Conservation (phyloP, 1,284 basidiomycete species). For the Wolfiporia cocos region DNA sequence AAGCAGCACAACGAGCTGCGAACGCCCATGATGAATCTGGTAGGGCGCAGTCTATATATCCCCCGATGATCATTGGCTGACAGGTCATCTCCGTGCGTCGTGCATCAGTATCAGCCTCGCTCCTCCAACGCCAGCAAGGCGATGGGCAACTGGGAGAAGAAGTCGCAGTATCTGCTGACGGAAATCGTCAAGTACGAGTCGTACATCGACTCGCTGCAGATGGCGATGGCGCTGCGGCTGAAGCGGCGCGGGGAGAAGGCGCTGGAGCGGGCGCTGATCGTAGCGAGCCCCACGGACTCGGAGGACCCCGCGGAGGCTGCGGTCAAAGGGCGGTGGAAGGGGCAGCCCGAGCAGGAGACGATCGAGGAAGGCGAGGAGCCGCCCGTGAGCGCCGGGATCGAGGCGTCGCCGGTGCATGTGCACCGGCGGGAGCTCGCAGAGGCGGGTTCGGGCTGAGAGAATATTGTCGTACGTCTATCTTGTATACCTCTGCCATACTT, state of each 20-base stretch:
- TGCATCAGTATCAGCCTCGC: constrained; percentile 67
- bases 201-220: constrained; percentile 87
- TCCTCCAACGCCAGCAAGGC: constrained; percentile 76
- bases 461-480: constrained; percentile 4
- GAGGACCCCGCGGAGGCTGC: constrained; percentile 22
- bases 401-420: constrained; percentile 17
- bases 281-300: constrained; percentile 29
- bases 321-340: constrained; percentile 41
- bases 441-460: constrained; percentile 9
- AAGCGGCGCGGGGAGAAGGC: constrained; percentile 86
- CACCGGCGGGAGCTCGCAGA: constrained; percentile 46
- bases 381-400: constrained; percentile 32
- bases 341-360: constrained; percentile 38
- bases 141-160: constrained; percentile 88
- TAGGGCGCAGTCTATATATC: constrained; percentile 32
- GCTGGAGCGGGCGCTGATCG: constrained; percentile 67
- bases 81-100: not conserved
- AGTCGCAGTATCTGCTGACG: constrained; percentile 80
- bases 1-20: constrained; percentile 81
- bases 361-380: constrained; percentile 50
- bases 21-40: constrained; percentile 78
- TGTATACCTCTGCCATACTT: constrained; percentile 9
- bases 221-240: constrained; percentile 74
- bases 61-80: constrained; percentile 4
- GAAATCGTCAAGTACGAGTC: constrained; percentile 95